A percentile compares a stretch with the other conserved stretches of the same genome.
Evolutionary conservation across 805 yeast species (phyloP).

Genomic region (Yamadazyma nakazawae): DNA sequence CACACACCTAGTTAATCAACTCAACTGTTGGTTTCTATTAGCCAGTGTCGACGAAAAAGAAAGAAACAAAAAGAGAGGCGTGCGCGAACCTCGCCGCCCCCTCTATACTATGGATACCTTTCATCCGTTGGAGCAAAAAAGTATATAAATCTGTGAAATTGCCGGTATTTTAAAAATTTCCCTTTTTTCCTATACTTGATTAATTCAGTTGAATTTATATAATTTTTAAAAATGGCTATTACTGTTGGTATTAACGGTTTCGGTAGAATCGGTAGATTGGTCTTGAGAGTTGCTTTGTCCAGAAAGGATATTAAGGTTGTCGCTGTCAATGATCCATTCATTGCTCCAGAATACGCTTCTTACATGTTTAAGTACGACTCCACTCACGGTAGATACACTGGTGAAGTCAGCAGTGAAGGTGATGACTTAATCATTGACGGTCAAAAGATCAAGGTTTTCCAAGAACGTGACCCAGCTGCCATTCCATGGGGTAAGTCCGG

Average conservation of each 20-base stretch:
- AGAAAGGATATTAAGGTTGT: conserved; percentile 78
- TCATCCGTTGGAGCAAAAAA: conserved; percentile 16
- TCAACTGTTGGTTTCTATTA: not conserved
- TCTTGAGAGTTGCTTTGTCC: conserved; percentile 72
- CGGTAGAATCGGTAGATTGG: conserved; percentile 93
- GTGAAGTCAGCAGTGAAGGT: conserved; percentile 62
- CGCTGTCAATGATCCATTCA: conserved; percentile 91
- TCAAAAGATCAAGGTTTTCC: conserved; percentile 60
- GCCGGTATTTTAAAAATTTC: not conserved
- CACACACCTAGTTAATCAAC: not conserved
- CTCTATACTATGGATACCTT: conserved; percentile 14
- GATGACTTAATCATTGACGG: conserved; percentile 67
- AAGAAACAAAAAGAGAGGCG: not conserved
- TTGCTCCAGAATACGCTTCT: conserved; percentile 85
- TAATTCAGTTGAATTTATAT: not conserved
- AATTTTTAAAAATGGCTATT: conserved; percentile 44
- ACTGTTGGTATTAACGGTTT: conserved; percentile 90
- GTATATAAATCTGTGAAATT: conserved; percentile 12
- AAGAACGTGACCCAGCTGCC: conserved; percentile 79
- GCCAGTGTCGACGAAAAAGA: not conserved
- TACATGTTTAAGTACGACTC: conserved; percentile 96
- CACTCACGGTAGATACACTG: conserved; percentile 83
- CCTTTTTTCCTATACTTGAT: conserved; percentile 2
- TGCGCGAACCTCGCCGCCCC: conserved; percentile 4
- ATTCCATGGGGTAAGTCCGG: conserved; percentile 86